phyloP scores from a whole-genome alignment of 805 yeast genomes.

The Kurtzmaniella cleridarum region DNA sequence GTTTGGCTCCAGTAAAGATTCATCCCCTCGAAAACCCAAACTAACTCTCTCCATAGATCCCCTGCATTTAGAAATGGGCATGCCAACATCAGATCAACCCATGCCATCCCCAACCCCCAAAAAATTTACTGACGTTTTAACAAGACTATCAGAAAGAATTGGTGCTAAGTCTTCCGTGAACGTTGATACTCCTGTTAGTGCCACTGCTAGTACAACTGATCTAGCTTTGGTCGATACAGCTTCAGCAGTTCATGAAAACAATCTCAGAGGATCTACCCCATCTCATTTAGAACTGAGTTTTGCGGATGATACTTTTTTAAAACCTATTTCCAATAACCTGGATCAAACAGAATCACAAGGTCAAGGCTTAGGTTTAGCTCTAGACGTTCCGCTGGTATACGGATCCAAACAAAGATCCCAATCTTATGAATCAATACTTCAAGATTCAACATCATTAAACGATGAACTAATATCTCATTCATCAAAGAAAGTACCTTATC shows the following conservation, averaged over 20 bases:
- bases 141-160: constrained; percentile 29
- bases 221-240: too few species aligned
- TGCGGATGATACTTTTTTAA: too few species aligned
- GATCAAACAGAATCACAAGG: too few species aligned
- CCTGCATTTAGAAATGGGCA: constrained; percentile 16
- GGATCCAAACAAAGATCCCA: too few species aligned
- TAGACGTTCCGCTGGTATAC: too few species aligned
- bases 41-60: neutral
- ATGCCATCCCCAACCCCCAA: constrained; percentile 13
- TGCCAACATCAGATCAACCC: constrained; percentile 6
- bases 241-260: neutral
- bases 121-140: constrained; percentile 19
- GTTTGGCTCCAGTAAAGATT: neutral
- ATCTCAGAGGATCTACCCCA: neutral
- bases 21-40: neutral
- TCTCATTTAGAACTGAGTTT: too few species aligned
- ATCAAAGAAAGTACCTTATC: too few species aligned
- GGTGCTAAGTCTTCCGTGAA: constrained; percentile 22
- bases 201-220: too few species aligned
- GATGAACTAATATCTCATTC: neutral
- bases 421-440: neutral
- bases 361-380: too few species aligned
- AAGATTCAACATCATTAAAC: neutral
- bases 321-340: too few species aligned
- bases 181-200: too few species aligned